Evolutionary conservation across 768 basidiomycete genomes (phyloP), one percentile per base, ranked within the genome.

Genomic region (Flagelloscypha sp.): DNA sequence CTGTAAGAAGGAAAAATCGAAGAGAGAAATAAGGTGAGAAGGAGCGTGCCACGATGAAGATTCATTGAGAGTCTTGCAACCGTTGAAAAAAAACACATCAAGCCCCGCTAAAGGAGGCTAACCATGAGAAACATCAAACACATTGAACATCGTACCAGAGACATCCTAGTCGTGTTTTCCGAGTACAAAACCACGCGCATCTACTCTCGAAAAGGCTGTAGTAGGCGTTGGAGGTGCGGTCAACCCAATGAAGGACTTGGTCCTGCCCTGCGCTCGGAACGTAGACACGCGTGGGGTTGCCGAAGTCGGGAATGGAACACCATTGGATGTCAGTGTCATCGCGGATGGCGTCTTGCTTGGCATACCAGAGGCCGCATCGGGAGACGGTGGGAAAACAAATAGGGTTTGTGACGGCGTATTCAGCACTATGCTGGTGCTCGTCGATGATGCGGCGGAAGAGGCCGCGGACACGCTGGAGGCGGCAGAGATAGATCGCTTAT

Each of bases 321-420:
- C 47, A 45, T 66, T 80, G 41, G 84, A 82, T 29, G 75, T 84
- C 36, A 89, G 62, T 24, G 81, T 87, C 76, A 88, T 79, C 23
- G 85, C 83, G 30, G 84, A 83, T 18, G 87, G 84, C 34, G 81
- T 85, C 24, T 59, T 56, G 35, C 69, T 71, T 29, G 75, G 65
- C 48, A 65, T 67, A 31, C n/a, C n/a, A 50, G 47, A 19, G 20
- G 44, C 43, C 63, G 48, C 30, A 67, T 75, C 31, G 57, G 74
- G 84, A 4, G 85, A 88, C 21, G 86, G 84, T 1, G 86, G 86
- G 51, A 89, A 89, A 24, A 89, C 79, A 47, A 89, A 88, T 30
- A 89, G 66, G 0, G 86, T 89, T 52, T 89, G 87, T 2, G 85
- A 84, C 21, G 83, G 81, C 22, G 79, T 71, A 30, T 66, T 55